These are phyloP conservation scores for Pneumocystis canis DNA, from an alignment of 1,139 yeast species.

Conservation along the genomic window DNA sequence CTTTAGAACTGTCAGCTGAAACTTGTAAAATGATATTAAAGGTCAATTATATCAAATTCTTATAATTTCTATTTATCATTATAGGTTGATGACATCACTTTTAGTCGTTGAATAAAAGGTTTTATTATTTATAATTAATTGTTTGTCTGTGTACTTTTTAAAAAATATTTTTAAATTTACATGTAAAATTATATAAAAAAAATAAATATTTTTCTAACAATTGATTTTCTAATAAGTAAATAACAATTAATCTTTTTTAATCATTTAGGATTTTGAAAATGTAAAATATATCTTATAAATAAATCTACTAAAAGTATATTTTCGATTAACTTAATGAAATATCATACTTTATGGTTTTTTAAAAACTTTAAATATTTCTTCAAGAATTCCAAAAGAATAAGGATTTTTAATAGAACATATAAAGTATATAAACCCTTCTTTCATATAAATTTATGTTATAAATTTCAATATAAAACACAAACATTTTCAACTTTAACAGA, in stretches of 20 bases:
- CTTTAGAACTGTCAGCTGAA: conserved; percentile 86
- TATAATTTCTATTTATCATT: conserved; percentile 26
- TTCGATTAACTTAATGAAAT: background rate
- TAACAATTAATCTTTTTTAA: background rate
- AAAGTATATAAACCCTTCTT: background rate
- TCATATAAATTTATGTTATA: background rate
- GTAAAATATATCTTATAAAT: background rate
- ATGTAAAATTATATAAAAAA: background rate
- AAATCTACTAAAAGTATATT: background rate
- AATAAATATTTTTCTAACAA: no score
- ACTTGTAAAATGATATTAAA: conserved; percentile 90
- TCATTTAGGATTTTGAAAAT: background rate
- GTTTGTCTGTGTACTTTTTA: background rate
- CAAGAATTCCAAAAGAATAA: background rate
- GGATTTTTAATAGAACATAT: background rate
- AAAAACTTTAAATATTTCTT: background rate
- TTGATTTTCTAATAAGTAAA: no score
- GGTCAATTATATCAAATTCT: conserved; percentile 57
- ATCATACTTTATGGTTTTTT: background rate
- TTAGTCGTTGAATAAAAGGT: background rate
- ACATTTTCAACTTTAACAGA: background rate
- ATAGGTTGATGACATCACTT: background rate
- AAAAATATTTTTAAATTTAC: background rate
- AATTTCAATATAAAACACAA: background rate
- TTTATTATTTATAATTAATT: background rate